Evolutionary conservation across 1,284 basidiomycete genomes (phyloP), one percentile per base, ranked within the genome.

Genomic region (Fomitiporia mediterranea): DNA sequence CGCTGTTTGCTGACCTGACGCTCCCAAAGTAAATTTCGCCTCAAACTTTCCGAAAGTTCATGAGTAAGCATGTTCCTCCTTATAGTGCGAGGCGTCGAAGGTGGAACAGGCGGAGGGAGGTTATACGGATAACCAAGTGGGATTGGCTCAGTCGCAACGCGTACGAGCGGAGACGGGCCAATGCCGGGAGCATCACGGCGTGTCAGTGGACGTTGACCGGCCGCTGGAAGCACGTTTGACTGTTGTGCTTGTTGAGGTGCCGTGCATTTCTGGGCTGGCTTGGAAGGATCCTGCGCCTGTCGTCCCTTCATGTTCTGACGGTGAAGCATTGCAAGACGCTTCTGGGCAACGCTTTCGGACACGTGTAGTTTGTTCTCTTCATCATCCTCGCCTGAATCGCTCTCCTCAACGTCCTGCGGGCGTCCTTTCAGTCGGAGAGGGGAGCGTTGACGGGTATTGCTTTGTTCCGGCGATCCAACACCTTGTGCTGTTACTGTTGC

Each of bases 21-120:
- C 66, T 93, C 89, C 91, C 92, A 94, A 4, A 95, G 71, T 62
- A 96, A 66, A 64, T 94, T 91, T 49, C 87, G 75, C 19, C 93
- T 76, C 58, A 96, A 71, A 60, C 85, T 89, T 72, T 95, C 93
- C 46, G 89, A 89, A 66, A 96, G 75, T 70, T 96, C 93, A 21
- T 85, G 86, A 56, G 83, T 77, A 50, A 95, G 76, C 90, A 95
- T 94, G 64, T 83, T 80, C 48, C 89, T 77, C 3, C 92, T 79
- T 15, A 90, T 94, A 35, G 93, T 92, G 28, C 88, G 81, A 0
- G 93, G 93, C 1, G 91, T 90, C 63, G 87, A 86, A 0, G 91
- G 88, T 27, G 80, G 74, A 0, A 83, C 78, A 17, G 85, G 78
- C 1, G 75, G 72, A 0, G 88, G 87, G 25, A 91, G 76, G 63